These are phyloP conservation scores for Talaromyces nanjingensis DNA, from an alignment of 495 filamentous ascomycete genomes.

Conservation along the genomic window DNA sequence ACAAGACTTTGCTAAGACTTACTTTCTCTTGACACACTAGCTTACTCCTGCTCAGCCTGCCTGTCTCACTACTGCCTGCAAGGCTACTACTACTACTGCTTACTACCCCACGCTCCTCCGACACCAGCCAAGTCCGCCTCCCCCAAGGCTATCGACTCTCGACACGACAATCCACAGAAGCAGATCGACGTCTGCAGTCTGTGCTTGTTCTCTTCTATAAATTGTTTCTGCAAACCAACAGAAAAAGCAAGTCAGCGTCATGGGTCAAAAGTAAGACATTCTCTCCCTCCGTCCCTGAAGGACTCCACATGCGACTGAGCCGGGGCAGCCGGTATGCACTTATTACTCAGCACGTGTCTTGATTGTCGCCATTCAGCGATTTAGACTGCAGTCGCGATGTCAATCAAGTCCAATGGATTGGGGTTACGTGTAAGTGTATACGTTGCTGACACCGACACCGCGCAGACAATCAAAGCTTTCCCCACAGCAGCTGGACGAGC, in stretches of 20 bases:
- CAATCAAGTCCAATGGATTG: background rate
- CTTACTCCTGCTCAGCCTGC: background rate
- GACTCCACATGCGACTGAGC: background rate
- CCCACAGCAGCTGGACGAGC: conserved; percentile 85
- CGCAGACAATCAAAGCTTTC: conserved; percentile 88
- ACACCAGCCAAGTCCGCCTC: background rate
- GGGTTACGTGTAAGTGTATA: background rate
- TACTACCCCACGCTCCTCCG: background rate
- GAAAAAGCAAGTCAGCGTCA: background rate
- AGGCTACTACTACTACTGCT: background rate
- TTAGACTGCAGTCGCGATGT: too few species aligned
- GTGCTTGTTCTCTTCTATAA: background rate
- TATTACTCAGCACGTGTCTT: background rate
- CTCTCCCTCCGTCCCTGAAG: background rate
- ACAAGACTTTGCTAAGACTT: background rate
- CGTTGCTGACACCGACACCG: background rate
- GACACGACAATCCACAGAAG: background rate
- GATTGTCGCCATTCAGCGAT: background rate
- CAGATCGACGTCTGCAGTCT: background rate
- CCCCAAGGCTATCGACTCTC: background rate
- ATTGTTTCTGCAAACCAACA: background rate
- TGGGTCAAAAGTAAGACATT: conserved; percentile 9
- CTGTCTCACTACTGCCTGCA: background rate
- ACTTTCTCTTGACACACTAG: background rate
- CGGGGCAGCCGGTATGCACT: background rate